Conservation (phyloP, 1,139 yeast genomes). For the Diutina siamensis region DNA sequence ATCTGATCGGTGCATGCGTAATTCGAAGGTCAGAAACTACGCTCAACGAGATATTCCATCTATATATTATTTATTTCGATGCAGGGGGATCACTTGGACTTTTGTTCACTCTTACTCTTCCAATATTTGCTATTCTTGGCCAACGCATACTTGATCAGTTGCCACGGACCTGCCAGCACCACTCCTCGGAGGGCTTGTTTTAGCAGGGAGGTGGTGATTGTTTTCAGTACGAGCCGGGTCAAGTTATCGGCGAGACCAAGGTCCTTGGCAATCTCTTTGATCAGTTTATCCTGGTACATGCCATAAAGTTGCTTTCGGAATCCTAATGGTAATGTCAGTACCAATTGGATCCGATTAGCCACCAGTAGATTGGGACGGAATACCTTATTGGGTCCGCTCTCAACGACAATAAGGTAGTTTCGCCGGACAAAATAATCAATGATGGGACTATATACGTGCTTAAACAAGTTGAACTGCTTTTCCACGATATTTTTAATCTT, state of each 20-base stretch:
- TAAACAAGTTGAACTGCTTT: constrained; percentile 62
- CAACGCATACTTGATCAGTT: constrained; percentile 64
- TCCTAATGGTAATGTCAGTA: not conserved
- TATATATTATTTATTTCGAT: no score
- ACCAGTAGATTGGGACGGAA: not conserved
- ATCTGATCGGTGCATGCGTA: no score
- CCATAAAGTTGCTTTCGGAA: constrained; percentile 2
- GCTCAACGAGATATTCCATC: no score
- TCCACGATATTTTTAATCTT: constrained; percentile 77
- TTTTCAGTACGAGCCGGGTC: constrained; percentile 36
- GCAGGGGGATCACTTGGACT: no score
- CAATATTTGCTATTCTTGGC: constrained; percentile 39
- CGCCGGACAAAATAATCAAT: not conserved
- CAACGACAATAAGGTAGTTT: not conserved
- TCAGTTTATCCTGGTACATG: constrained; percentile 7
- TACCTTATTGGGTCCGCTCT: not conserved
- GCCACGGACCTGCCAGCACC: constrained; percentile 71
- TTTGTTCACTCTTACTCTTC: constrained; percentile 2
- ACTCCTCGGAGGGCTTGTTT: constrained; percentile 76
- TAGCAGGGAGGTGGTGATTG: constrained; percentile 60
- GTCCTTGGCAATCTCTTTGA: constrained; percentile 3
- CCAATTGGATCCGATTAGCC: not conserved
- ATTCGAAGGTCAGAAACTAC: no score
- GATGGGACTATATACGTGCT: constrained; percentile 24
- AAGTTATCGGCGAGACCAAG: constrained; percentile 21